phyloP scores from a whole-genome alignment of 2,329 filamentous ascomycete species.

The Diplodia seriata region DNA sequence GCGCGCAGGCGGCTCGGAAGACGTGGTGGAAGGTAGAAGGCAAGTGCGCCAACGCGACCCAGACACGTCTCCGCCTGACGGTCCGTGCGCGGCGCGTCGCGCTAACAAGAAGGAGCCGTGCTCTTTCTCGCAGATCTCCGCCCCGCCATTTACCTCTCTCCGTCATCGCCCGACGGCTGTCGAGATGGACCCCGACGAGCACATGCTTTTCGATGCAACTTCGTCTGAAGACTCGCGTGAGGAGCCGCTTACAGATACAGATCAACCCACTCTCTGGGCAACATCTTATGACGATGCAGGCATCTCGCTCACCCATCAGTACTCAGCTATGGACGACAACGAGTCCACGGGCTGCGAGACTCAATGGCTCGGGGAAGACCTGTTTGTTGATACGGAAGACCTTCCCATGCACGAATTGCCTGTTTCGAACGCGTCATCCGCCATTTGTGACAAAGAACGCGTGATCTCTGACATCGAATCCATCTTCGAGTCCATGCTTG shows the following conservation, averaged over 20 bases:
- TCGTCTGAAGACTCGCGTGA: slow-evolving; percentile 34
- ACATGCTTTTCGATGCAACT: slow-evolving; percentile 42
- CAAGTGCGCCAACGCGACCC: slow-evolving; percentile 18
- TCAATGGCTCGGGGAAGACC: slow-evolving; percentile 9
- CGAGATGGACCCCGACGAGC: slow-evolving; percentile 35
- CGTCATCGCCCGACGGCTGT: background rate
- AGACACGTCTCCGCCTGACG: slow-evolving; percentile 8
- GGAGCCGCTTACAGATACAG: slow-evolving; percentile 34
- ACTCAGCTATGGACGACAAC: background rate
- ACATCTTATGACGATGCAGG: slow-evolving; percentile 30
- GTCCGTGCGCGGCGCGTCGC: slow-evolving; percentile 23
- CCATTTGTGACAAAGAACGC: slow-evolving; percentile 39
- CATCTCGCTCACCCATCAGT: background rate
- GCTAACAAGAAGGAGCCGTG: background rate
- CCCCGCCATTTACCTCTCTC: slow-evolving; percentile 16
- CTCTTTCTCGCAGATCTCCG: slow-evolving; percentile 15
- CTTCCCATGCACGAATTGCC: background rate
- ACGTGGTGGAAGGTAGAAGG: slow-evolving; percentile 7
- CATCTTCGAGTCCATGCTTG: slow-evolving; percentile 60
- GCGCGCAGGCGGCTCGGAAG: background rate
- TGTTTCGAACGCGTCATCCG: background rate
- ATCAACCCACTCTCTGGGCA: background rate
- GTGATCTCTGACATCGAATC: slow-evolving; percentile 63
- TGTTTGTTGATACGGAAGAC: slow-evolving; percentile 30
- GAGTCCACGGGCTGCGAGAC: slow-evolving; percentile 39